A percentile compares a stretch with the other conserved stretches of the same genome.
Conservation (phyloP, 1,284 basidiomycete species). For the Sporisorium graminicola region DNA sequence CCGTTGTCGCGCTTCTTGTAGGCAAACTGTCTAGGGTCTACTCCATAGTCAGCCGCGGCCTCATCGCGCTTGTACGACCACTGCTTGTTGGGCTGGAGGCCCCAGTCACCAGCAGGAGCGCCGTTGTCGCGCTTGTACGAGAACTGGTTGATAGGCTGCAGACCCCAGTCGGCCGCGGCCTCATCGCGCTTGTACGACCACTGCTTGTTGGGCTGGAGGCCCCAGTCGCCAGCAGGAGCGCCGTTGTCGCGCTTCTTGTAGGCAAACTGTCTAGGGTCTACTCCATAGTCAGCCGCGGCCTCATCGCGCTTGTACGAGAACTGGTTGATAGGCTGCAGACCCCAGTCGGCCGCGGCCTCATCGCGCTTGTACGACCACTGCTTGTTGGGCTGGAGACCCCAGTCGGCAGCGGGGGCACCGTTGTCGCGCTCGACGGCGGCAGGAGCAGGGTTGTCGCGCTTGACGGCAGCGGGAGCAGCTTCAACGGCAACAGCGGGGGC, state of each 20-base stretch:
- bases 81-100: conserved; percentile 19
- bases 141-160: conserved; percentile 15
- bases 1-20: conserved; percentile 33
- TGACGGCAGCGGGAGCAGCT: conserved; percentile 28
- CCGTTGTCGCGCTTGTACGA: conserved; percentile 28
- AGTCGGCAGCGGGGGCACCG: conserved; percentile 30
- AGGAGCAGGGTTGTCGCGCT: conserved; percentile 25
- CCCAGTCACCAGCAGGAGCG: conserved; percentile 23
- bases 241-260: conserved; percentile 38
- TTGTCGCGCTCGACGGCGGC: conserved; percentile 39
- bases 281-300: conserved; percentile 27
- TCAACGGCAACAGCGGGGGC: conserved; percentile 26
- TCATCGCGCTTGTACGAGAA: conserved; percentile 28
- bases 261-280: conserved; percentile 16
- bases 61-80: conserved; percentile 30
- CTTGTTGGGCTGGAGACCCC: conserved; percentile 14
- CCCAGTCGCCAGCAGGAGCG: conserved; percentile 29
- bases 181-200: conserved; percentile 26
- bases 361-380: conserved; percentile 31
- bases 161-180: conserved; percentile 21
- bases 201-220: conserved; percentile 17
- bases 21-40: conserved; percentile 16
- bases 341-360: conserved; percentile 20
- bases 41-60: conserved; percentile 23
- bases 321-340: conserved; percentile 14